Percentiles rank a stretch among this genome's conserved stretches.
These are phyloP conservation scores for Auricularia sp. DNA, from an alignment of 768 basidiomycete species.

Conservation along the genomic window DNA sequence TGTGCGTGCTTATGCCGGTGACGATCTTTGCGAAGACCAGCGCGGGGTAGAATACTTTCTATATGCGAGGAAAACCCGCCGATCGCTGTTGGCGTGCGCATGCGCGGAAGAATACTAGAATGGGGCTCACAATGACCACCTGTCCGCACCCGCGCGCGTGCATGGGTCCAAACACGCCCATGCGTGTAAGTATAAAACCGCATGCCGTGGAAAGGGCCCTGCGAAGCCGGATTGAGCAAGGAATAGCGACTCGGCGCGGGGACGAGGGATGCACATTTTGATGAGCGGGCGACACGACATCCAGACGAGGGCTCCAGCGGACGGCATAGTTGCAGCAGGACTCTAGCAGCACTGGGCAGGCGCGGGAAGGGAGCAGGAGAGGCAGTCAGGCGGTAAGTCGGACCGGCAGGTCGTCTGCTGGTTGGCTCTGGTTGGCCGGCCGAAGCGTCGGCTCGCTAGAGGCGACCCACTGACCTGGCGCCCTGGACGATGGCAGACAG, in stretches of 20 bases:
- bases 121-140: slow-evolving; percentile 36
- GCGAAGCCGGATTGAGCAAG: neutral
- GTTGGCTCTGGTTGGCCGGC: no score
- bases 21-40: neutral
- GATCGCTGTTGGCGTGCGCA: neutral
- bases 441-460: no score
- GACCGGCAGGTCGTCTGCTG: no score
- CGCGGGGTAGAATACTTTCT: slow-evolving; percentile 33
- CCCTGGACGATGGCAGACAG: no score
- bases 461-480: no score
- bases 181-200: slow-evolving; percentile 50
- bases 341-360: no score
- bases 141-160: slow-evolving; percentile 54
- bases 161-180: slow-evolving; percentile 45
- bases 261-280: slow-evolving; percentile 35
- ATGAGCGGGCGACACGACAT: slow-evolving; percentile 49
- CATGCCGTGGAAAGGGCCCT: slow-evolving; percentile 45
- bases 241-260: neutral
- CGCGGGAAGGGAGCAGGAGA: no score
- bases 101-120: neutral
- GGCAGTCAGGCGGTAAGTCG: no score
- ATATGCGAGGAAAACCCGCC: slow-evolving; percentile 9
- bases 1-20: neutral
- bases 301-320: slow-evolving; percentile 46
- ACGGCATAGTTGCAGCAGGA: slow-evolving; percentile 4